Evolutionary conservation across 345 rosid genomes (phyloP).

Genomic region (Acer negundo): DNA sequence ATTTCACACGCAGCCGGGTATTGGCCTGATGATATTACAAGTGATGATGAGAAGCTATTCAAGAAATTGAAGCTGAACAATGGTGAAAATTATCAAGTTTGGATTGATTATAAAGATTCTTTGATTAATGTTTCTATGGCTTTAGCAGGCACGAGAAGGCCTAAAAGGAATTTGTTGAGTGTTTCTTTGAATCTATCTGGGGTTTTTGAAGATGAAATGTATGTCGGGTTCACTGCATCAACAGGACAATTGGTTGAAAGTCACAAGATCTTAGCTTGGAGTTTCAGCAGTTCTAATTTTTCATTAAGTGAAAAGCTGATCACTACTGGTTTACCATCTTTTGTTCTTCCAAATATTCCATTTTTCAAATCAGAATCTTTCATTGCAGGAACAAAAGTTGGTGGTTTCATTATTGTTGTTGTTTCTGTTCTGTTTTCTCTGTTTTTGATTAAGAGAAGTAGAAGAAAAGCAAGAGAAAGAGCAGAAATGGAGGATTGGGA

Average conservation of each 20-base stretch:
- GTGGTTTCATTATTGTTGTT: conserved; percentile 37
- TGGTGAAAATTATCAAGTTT: conserved; percentile 81
- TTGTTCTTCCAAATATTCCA: conserved; percentile 51
- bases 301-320: conserved; percentile 52
- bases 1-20: conserved; percentile 50
- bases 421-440: conserved; percentile 31
- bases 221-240: conserved; percentile 69
- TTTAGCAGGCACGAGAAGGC: conserved; percentile 36
- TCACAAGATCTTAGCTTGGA: conserved; percentile 78
- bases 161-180: conserved; percentile 49
- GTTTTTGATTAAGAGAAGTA: conserved; percentile 45
- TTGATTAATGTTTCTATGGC: conserved; percentile 46
- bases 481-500: conserved; percentile 87
- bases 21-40: conserved; percentile 33
- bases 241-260: conserved; percentile 61
- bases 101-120: conserved; percentile 67
- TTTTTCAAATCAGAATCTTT: conserved; percentile 45
- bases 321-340: conserved; percentile 69
- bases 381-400: conserved; percentile 44
- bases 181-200: conserved; percentile 47
- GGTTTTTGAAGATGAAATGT: conserved; percentile 70
- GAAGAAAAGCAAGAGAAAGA: conserved; percentile 46
- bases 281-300: conserved; percentile 66
- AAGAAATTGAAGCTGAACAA: conserved; percentile 53
- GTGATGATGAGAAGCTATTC: conserved; percentile 33